phyloP scores from a whole-genome alignment of 345 rosid species.

The Alliaria petiolata region DNA sequence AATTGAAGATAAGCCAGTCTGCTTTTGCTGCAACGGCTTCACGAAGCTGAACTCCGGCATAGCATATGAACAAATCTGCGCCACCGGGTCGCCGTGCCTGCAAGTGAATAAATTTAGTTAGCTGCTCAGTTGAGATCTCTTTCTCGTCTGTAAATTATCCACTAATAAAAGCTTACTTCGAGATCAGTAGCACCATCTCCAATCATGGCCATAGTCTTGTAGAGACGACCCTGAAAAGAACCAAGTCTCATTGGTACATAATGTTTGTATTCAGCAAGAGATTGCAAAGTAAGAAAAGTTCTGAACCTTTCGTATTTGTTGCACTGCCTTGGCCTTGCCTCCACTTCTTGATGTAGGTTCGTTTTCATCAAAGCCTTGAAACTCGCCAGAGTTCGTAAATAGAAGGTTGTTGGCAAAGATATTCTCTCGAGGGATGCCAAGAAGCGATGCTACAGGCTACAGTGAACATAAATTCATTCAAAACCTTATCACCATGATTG shows the following conservation, averaged over 20 bases:
- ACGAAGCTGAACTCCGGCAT: conserved; percentile 84
- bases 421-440: conserved; percentile 72
- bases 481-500: conserved; percentile 1
- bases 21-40: conserved; percentile 83
- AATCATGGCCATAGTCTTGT: conserved; percentile 79
- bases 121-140: background rate
- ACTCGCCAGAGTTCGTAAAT: conserved; percentile 71
- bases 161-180: conserved; percentile 47
- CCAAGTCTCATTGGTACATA: conserved; percentile 12
- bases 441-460: conserved; percentile 88
- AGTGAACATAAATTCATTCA: background rate
- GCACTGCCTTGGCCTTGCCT: conserved; percentile 91
- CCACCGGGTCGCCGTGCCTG: conserved; percentile 91
- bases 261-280: conserved; percentile 13
- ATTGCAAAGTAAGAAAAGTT: background rate
- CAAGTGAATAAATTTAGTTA: conserved; percentile 4
- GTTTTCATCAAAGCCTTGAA: conserved; percentile 68
- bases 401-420: conserved; percentile 87
- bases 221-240: conserved; percentile 54
- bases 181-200: conserved; percentile 99
- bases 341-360: conserved; percentile 97
- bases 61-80: conserved; percentile 81
- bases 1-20: conserved; percentile 79
- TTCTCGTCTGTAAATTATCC: background rate
- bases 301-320: conserved; percentile 72